Percentiles rank a stretch among this genome's conserved stretches.
Evolutionary conservation across 2,329 filamentous ascomycete genomes (phyloP).

Genomic region (Fusarium temperatum): DNA sequence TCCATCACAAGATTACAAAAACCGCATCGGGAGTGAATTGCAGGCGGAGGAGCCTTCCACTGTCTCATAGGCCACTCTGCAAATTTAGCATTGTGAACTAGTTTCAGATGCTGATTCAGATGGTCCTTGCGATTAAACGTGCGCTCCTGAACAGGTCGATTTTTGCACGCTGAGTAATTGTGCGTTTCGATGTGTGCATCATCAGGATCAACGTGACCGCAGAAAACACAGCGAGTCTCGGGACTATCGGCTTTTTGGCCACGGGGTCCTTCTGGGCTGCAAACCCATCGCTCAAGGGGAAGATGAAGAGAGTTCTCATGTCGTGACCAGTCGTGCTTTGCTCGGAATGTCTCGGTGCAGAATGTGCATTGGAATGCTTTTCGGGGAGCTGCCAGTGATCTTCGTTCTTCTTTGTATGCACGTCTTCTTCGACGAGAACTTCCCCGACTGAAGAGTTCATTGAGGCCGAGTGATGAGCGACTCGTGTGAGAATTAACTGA

Average conservation of each 20-base stretch:
- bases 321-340: constrained; percentile 57
- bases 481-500: constrained; percentile 32
- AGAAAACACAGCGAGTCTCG: constrained; percentile 49
- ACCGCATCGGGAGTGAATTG: constrained; percentile 51
- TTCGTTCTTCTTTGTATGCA: constrained; percentile 28
- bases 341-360: constrained; percentile 56
- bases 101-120: constrained; percentile 52
- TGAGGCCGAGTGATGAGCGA: constrained; percentile 22
- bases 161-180: constrained; percentile 57
- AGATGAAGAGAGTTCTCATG: constrained; percentile 59
- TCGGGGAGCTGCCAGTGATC: constrained; percentile 10
- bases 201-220: constrained; percentile 46
- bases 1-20: constrained; percentile 50
- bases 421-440: constrained; percentile 27
- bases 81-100: constrained; percentile 54
- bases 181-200: constrained; percentile 48
- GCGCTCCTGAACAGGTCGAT: constrained; percentile 56
- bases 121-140: constrained; percentile 56
- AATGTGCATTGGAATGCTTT: constrained; percentile 55
- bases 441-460: constrained; percentile 21
- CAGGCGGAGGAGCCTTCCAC: constrained; percentile 51
- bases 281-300: constrained; percentile 58
- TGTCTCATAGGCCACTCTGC: constrained; percentile 37
- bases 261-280: constrained; percentile 46
- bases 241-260: constrained; percentile 49